A percentile compares a stretch with the other conserved stretches of the same genome.
These are phyloP conservation scores for Graphium sp. DNA, from an alignment of 2,329 filamentous ascomycete species.

Conservation along the genomic window DNA sequence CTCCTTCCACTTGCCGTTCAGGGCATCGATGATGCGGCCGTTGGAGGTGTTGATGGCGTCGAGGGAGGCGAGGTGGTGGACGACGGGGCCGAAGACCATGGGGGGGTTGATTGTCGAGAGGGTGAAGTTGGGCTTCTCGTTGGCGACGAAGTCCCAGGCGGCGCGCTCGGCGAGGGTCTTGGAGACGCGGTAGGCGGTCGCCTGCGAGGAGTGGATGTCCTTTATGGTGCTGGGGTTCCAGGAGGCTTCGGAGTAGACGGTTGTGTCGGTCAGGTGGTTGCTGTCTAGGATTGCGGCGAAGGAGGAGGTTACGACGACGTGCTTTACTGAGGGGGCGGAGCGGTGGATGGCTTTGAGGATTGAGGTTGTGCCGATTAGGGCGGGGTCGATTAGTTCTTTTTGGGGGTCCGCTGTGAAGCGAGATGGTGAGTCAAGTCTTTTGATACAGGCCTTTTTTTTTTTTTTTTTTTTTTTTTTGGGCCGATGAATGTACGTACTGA, in stretches of 20 bases:
- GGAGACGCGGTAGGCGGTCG: constrained; percentile 33
- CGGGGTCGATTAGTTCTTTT: constrained; percentile 39
- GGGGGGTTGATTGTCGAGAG: constrained; percentile 37
- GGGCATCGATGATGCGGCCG: constrained; percentile 28
- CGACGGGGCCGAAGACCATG: constrained; percentile 35
- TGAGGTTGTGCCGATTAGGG: constrained; percentile 44
- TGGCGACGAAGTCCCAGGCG: constrained; percentile 32
- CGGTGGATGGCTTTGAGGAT: constrained; percentile 54
- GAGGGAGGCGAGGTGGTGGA: constrained; percentile 25
- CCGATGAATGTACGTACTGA: constrained; percentile 20
- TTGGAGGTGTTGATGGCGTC: constrained; percentile 35
- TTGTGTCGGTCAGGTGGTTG: constrained; percentile 16
- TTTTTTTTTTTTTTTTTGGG: no score
- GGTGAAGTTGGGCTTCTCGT: constrained; percentile 26
- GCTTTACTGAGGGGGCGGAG: constrained; percentile 42
- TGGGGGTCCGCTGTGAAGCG: constrained; percentile 24
- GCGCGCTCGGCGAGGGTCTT: constrained; percentile 36
- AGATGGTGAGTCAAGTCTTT: no score
- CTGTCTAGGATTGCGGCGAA: constrained; percentile 33
- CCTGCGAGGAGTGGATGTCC: constrained; percentile 19
- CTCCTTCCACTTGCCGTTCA: constrained; percentile 30
- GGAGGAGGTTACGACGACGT: constrained; percentile 47
- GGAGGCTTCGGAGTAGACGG: constrained; percentile 24
- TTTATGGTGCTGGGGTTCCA: constrained; percentile 36
- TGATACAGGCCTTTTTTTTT: no score